Evolutionary conservation across 139 green algal species (phyloP).

Genomic region (Tetratostichococcus sp.): DNA sequence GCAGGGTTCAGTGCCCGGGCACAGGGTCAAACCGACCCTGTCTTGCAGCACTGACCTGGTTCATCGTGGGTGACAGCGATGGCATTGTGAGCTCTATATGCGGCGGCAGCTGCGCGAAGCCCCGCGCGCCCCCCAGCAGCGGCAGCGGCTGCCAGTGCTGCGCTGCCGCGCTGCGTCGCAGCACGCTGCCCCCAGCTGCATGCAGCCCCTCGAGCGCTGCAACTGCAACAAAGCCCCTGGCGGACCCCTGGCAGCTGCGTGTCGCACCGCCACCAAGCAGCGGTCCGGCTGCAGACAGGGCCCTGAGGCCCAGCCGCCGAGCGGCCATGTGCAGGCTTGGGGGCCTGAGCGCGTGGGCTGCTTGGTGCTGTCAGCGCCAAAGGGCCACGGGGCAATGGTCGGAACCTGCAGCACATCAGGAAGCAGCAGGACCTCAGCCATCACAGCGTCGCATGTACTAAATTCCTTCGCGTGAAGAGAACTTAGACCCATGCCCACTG

Average conservation of each 20-base stretch:
- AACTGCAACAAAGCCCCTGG: not conserved
- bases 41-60: constrained; percentile 14
- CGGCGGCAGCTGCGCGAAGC: constrained; percentile 27
- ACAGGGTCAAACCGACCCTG: not conserved
- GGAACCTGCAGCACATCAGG: no score
- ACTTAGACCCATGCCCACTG: no score
- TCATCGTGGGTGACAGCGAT: constrained; percentile 92
- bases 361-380: no score
- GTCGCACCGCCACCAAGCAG: not conserved
- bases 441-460: no score
- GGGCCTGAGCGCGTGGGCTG: no score
- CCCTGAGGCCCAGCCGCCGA: not conserved
- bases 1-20: no score
- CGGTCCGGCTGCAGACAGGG: not conserved
- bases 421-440: no score
- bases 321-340: no score
- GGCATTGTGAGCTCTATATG: constrained; percentile 81
- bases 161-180: constrained; percentile 39
- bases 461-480: no score
- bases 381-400: no score
- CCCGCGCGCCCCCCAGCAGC: constrained; percentile 1
- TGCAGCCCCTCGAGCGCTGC: no score
- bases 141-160: no score
- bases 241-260: not conserved
- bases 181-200: not conserved